Evolutionary conservation across 2,329 filamentous ascomycete species (phyloP).

Genomic region (Penicillium nordicum): DNA sequence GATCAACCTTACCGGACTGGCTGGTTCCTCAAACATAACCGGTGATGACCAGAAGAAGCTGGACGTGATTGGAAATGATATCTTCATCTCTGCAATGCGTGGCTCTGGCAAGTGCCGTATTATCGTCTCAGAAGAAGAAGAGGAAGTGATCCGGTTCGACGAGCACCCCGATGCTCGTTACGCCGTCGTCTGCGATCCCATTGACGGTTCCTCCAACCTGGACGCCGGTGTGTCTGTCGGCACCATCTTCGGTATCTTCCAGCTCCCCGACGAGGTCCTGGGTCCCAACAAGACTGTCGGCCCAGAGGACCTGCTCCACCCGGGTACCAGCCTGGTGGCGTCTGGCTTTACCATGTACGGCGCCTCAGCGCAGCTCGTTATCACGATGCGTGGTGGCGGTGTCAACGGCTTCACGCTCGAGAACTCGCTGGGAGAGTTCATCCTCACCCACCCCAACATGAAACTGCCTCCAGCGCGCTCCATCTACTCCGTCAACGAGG

Average conservation of each 20-base stretch:
- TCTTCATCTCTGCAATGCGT: conserved; percentile 94
- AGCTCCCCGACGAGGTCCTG: conserved; percentile 66
- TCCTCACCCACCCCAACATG: conserved; percentile 96
- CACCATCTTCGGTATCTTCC: conserved; percentile 94
- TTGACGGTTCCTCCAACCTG: conserved; percentile 95
- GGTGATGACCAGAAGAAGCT: conserved; percentile 99
- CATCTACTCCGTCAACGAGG: conserved; percentile 99
- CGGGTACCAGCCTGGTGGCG: conserved; percentile 86
- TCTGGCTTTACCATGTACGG: conserved; percentile 99
- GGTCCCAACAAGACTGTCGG: conserved; percentile 55
- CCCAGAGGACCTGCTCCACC: conserved; percentile 73
- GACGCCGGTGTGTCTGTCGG: conserved; percentile 97
- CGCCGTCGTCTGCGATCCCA: conserved; percentile 94
- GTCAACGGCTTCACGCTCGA: conserved; percentile 99
- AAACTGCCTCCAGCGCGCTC: conserved; percentile 70
- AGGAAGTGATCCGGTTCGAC: conserved; percentile 83
- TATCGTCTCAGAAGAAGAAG: conserved; percentile 97
- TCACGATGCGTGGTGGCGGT: conserved; percentile 87
- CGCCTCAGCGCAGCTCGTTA: conserved; percentile 89
- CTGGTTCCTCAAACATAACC: conserved; percentile 89
- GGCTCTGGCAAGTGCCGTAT: conserved; percentile 87
- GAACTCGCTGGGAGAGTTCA: conserved; percentile 95
- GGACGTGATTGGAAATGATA: conserved; percentile 96
- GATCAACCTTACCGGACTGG: conserved; percentile 92
- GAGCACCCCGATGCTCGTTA: conserved; percentile 74